Evolutionary conservation across 257 asterid species (phyloP).

Genomic region (Cruciata laevipes): DNA sequence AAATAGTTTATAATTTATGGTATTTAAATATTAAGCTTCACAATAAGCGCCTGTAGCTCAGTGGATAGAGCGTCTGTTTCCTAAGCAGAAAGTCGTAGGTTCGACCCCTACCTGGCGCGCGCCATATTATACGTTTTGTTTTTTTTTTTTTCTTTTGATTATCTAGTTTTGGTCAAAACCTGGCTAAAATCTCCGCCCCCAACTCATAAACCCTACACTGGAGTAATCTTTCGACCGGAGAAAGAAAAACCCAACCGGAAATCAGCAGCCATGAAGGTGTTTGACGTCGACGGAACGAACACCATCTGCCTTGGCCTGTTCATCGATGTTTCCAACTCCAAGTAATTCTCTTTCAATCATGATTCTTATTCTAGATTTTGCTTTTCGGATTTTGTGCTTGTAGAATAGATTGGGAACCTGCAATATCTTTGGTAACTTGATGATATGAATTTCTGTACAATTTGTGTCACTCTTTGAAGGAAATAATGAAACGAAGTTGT

Average conservation of each 20-base stretch:
- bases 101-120: constrained; percentile 99
- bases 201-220: constrained; percentile 12
- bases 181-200: neutral
- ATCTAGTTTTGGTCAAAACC: neutral
- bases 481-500: too few species aligned
- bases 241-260: too few species aligned
- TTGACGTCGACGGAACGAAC: constrained; percentile 46
- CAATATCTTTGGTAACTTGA: neutral
- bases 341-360: constrained; percentile 29
- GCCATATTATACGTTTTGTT: neutral
- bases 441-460: neutral
- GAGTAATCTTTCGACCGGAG: neutral
- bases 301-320: constrained; percentile 69
- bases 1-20: too few species aligned
- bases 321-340: constrained; percentile 76
- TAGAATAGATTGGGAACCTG: too few species aligned
- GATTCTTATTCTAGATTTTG: neutral
- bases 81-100: constrained; percentile 96
- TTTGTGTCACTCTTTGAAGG: neutral
- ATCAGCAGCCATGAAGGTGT: constrained; percentile 49
- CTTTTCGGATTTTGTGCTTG: neutral
- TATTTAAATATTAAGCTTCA: too few species aligned
- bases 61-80: constrained; percentile 98
- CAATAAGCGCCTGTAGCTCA: constrained; percentile 47
- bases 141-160: neutral